Evolutionary conservation across 2,329 filamentous ascomycete genomes (phyloP), one percentile per base, ranked within the genome.

Genomic region (Fusarium luffae): DNA sequence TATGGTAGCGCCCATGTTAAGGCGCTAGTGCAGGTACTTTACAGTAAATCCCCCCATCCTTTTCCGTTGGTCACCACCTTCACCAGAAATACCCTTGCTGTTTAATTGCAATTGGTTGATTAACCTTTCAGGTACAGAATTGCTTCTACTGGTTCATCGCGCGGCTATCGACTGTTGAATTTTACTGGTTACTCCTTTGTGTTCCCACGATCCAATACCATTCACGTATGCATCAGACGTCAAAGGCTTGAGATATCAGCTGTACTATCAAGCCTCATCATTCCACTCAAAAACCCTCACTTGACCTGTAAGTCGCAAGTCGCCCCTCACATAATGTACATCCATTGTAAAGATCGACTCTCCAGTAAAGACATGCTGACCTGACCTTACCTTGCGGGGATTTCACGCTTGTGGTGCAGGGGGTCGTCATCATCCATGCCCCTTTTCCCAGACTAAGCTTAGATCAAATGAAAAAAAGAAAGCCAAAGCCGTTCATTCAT

Each of bases 21-120:
- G 54, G 34, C 68, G 68, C 68, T 70, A 70, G 68, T 48, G 68
- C 68, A 70, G 68, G 67, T 61, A 70, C 68, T 55, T 43, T 57
- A 66, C 32, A 41, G 28, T 23, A 57, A 54, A 67, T 43, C 46
- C 47, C 40, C 34, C 46, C 41, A 51, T 59, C 44, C 46, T 51
- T 52, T 52, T 52, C 60, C 57, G 57, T 63, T 61, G 48, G 54
- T 63, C 66, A 70, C 67, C 66, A 69, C 66, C 66, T 47, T 67
- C 66, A 70, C 67, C 67, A 64, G 21, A 68, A 48, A n/a, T 23
- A 56, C 59, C 68, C 68, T 54, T 58, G 54, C 23, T 30, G 27
- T 30, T 50, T 30, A 52, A 51, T 44, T 40, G 27, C 34, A 65
- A 70, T 70, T 70, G 67, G 68, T 46, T 55, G 50, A 58, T 49